Percentiles rank a stretch among this genome's conserved stretches.
Conservation (phyloP, 1,284 basidiomycete genomes). For the Trametes pubescens region DNA sequence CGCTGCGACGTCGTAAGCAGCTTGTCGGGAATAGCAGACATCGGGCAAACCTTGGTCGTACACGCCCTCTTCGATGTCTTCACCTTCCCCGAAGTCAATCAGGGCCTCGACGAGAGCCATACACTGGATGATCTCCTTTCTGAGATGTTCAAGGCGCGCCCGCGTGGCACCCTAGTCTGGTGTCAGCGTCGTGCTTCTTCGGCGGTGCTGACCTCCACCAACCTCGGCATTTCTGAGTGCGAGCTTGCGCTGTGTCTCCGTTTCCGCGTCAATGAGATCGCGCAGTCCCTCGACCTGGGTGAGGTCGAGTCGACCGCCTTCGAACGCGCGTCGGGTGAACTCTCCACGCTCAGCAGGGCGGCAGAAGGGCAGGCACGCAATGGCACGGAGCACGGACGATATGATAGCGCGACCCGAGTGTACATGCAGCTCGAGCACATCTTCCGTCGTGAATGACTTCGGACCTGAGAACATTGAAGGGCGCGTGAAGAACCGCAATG, state of each 20-base stretch:
- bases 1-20: slow-evolving; percentile 47
- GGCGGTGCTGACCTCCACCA: slow-evolving; percentile 28
- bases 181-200: not conserved
- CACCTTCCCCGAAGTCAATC: slow-evolving; percentile 92
- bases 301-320: slow-evolving; percentile 81
- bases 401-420: slow-evolving; percentile 89
- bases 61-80: slow-evolving; percentile 83
- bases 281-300: slow-evolving; percentile 87
- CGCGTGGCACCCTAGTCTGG: slow-evolving; percentile 62
- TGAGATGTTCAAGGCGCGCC: slow-evolving; percentile 67
- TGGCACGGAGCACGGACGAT: slow-evolving; percentile 68
- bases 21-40: not conserved
- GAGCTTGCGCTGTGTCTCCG: slow-evolving; percentile 78
- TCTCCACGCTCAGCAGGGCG: slow-evolving; percentile 87
- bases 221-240: slow-evolving; percentile 77
- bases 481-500: not conserved
- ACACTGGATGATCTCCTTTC: slow-evolving; percentile 71
- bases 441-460: slow-evolving; percentile 83
- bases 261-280: slow-evolving; percentile 87
- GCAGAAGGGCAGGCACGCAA: slow-evolving; percentile 65
- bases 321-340: slow-evolving; percentile 86
- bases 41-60: slow-evolving; percentile 62
- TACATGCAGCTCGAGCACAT: slow-evolving; percentile 86
- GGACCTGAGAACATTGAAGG: slow-evolving; percentile 53
- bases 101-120: slow-evolving; percentile 85